Conservation (phyloP, 352 stramenopile genomes). For the Globisporangium alternatum region DNA sequence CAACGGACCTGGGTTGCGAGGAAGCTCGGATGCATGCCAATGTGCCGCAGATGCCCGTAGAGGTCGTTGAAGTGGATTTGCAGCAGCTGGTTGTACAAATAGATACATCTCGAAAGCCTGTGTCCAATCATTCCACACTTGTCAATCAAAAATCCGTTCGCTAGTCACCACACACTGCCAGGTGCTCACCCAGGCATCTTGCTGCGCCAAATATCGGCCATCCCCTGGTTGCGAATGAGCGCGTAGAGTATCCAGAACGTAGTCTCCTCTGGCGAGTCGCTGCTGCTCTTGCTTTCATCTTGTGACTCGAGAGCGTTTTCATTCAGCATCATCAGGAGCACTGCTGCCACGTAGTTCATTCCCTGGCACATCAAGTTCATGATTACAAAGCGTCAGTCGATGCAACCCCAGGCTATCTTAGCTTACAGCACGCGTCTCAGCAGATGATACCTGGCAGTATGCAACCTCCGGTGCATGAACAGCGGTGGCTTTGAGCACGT, state of each 20-base stretch:
- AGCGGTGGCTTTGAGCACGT: constrained; percentile 71
- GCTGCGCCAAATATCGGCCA: constrained; percentile 66
- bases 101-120: constrained; percentile 70
- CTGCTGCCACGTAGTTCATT: constrained; percentile 84
- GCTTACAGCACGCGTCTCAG: neutral
- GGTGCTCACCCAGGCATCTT: constrained; percentile 70
- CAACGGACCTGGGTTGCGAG: constrained; percentile 65
- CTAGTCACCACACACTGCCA: neutral
- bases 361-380: constrained; percentile 30
- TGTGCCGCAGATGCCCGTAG: constrained; percentile 57
- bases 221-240: constrained; percentile 50
- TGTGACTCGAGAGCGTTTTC: neutral
- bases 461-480: constrained; percentile 51
- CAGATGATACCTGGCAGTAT: constrained; percentile 66
- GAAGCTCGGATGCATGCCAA: constrained; percentile 81
- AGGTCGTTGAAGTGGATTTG: constrained; percentile 65
- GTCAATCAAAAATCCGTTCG: neutral
- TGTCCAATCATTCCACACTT: neutral
- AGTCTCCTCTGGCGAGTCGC: constrained; percentile 39
- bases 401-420: neutral
- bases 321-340: constrained; percentile 49
- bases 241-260: constrained; percentile 61
- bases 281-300: neutral
- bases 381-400: neutral
- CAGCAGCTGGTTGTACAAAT: constrained; percentile 73